Evolutionary conservation across 768 basidiomycete species (phyloP), one percentile per base, ranked within the genome.

Genomic region (Mycena amicta): DNA sequence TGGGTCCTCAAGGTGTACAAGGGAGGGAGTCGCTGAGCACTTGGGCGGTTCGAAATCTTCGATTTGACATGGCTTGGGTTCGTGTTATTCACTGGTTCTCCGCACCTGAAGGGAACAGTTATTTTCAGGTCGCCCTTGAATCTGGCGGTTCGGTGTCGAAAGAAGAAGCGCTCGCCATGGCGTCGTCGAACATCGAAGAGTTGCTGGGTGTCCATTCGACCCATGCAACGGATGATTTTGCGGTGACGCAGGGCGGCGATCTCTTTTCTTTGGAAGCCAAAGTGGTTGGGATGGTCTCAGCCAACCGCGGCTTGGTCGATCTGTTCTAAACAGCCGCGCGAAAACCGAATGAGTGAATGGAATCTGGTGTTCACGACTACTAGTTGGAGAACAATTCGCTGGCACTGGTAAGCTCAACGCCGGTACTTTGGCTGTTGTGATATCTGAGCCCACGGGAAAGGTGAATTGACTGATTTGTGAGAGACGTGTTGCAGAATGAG

Each of bases 41-140:
- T n/a, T n/a, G n/a, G n/a, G 5, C 6, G 3, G 85, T 87, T 5
- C 82, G 88, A 39, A 90, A 87, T 59, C 80, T 86, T 18, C 80
- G 90, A 6, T 88, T 91, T 61, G 90, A 94, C 63, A 74, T 83
- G 51, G 89, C 81, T 53, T 95, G 93, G 92, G 88, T 87, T 63
- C 66, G 82, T 72, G 23, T 54, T 30, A 23, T 61, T 23, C 39
- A 4, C 28, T 33, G 53, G 51, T 8, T 6, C 16, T 8, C 8
- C 37, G 53, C 27, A 2, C 12, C 11, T 37, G 18, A 30, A 11
- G 15, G 6, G 56, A 12, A 50, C 20, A 53, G 33, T 18, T 3
- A 51, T 28, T 27, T 61, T 4, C 22, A 74, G 73, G 70, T 69
- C 22, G 66, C 71, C 1, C 65, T 77, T 12, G 75, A 74, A 49